Conservation (phyloP, 192 early-diverging fungal genomes). For the Backusella psychrophila region DNA sequence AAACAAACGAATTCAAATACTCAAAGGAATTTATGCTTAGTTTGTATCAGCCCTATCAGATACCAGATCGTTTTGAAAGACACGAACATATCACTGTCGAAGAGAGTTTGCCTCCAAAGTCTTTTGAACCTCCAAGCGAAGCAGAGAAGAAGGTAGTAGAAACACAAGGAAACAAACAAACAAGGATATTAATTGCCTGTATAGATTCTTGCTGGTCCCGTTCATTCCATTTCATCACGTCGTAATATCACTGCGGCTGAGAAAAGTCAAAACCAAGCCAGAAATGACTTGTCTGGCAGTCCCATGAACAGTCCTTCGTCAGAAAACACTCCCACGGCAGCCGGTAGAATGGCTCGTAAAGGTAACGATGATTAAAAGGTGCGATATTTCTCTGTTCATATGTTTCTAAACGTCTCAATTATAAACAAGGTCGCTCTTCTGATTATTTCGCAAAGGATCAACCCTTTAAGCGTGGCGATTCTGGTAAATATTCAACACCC, state of each 20-base stretch:
- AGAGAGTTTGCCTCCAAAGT: conserved; percentile 58
- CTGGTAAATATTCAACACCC: neutral
- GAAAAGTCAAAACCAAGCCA: neutral
- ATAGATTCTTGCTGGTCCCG: conserved; percentile 30
- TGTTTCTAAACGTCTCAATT: neutral
- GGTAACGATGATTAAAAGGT: neutral
- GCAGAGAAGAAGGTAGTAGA: conserved; percentile 60
- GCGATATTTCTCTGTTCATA: no score
- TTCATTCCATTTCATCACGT: conserved; percentile 29
- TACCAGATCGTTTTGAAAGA: conserved; percentile 61
- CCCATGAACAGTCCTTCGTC: conserved; percentile 19
- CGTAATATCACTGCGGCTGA: conserved; percentile 17
- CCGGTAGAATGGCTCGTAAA: conserved; percentile 8
- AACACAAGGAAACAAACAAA: neutral
- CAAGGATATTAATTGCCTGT: neutral
- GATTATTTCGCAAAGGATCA: conserved; percentile 15
- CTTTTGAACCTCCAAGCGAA: conserved; percentile 36
- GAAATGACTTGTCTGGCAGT: conserved; percentile 6
- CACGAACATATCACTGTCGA: conserved; percentile 66
- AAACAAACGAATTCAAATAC: conserved; percentile 59
- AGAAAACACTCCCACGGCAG: conserved; percentile 17
- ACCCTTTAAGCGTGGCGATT: neutral
- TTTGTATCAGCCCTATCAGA: conserved; percentile 56
- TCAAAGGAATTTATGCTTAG: conserved; percentile 74
- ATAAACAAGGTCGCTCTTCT: conserved; percentile 3